A percentile compares a stretch with the other conserved stretches of the same genome.
phyloP scores from a whole-genome alignment of 352 stramenopile species.

The Discostella stelligera region DNA sequence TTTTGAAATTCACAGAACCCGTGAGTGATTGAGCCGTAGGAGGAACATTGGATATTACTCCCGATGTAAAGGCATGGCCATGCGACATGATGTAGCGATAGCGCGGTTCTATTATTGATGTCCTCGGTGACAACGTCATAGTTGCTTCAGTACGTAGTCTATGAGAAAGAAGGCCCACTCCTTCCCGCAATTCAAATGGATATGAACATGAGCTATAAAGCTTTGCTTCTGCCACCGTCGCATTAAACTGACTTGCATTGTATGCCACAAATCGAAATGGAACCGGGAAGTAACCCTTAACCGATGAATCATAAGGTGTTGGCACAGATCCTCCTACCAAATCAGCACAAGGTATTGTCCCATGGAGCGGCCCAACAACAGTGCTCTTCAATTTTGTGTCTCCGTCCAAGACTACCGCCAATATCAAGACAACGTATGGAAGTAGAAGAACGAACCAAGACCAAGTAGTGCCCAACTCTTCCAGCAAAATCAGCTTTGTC shows the following conservation, averaged over 20 bases:
- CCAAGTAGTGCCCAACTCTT: conserved; percentile 70
- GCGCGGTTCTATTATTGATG: conserved; percentile 44
- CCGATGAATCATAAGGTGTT: conserved; percentile 29
- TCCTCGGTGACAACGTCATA: conserved; percentile 3
- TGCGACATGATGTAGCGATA: conserved; percentile 51
- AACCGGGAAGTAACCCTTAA: conserved; percentile 47
- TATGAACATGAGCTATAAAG: conserved; percentile 37
- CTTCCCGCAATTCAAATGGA: conserved; percentile 35
- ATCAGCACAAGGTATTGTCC: conserved; percentile 22
- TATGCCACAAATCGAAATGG: conserved; percentile 31
- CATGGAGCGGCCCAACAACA: conserved; percentile 38
- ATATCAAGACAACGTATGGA: conserved; percentile 63
- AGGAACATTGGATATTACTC: conserved; percentile 53
- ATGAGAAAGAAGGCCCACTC: conserved; percentile 40
- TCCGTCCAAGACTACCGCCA: conserved; percentile 60
- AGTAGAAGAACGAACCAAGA: conserved; percentile 72
- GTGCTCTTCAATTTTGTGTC: conserved; percentile 40
- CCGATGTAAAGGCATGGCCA: conserved; percentile 61
- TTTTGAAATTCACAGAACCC: conserved; percentile 42
- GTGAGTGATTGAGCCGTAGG: conserved; percentile 55
- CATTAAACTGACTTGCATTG: neutral
- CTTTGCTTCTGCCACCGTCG: conserved; percentile 3
- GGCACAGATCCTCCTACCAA: conserved; percentile 19
- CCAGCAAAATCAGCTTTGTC: conserved; percentile 69
- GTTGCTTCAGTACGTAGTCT: conserved; percentile 3